Conservation (phyloP, 177 flowering plant genomes). For the Tripterygium wilfordii region DNA sequence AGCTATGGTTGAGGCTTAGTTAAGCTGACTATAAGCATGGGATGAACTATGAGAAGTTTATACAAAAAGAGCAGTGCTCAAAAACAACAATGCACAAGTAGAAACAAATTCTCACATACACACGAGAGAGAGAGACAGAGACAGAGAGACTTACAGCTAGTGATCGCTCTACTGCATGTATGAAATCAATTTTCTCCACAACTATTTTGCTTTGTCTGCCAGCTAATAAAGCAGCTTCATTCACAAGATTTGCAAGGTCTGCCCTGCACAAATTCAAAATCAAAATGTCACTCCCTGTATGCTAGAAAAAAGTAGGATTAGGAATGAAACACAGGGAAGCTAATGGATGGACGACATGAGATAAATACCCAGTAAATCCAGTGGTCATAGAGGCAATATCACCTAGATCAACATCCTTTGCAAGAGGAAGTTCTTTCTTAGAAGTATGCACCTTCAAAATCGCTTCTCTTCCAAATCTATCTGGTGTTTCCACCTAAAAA, state of each 20-base stretch:
- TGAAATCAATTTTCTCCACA: slow-evolving; percentile 85
- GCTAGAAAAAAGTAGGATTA: neutral
- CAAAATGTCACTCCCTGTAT: slow-evolving; percentile 14
- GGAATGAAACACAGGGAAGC: neutral
- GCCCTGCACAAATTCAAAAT: slow-evolving; percentile 63
- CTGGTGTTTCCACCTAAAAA: slow-evolving; percentile 91
- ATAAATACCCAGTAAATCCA: slow-evolving; percentile 87
- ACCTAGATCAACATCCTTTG: slow-evolving; percentile 61
- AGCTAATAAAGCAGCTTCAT: slow-evolving; percentile 98
- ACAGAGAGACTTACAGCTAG: slow-evolving; percentile 65
- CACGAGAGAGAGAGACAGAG: slow-evolving; percentile 10
- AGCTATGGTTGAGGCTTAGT: too few species aligned
- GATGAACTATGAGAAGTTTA: too few species aligned
- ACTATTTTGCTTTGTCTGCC: slow-evolving; percentile 75
- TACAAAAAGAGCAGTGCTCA: too few species aligned
- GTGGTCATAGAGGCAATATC: slow-evolving; percentile 94
- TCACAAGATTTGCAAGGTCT: slow-evolving; percentile 96
- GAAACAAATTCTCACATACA: too few species aligned
- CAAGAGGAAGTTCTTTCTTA: slow-evolving; percentile 94
- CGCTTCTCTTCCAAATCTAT: slow-evolving; percentile 87
- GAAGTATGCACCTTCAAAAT: slow-evolving; percentile 84
- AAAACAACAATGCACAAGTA: too few species aligned
- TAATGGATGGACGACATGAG: neutral
- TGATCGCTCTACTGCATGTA: slow-evolving; percentile 94
- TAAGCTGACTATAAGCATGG: too few species aligned